These are phyloP conservation scores for Myxozyma monticola DNA, from an alignment of 805 yeast genomes.

Conservation along the genomic window DNA sequence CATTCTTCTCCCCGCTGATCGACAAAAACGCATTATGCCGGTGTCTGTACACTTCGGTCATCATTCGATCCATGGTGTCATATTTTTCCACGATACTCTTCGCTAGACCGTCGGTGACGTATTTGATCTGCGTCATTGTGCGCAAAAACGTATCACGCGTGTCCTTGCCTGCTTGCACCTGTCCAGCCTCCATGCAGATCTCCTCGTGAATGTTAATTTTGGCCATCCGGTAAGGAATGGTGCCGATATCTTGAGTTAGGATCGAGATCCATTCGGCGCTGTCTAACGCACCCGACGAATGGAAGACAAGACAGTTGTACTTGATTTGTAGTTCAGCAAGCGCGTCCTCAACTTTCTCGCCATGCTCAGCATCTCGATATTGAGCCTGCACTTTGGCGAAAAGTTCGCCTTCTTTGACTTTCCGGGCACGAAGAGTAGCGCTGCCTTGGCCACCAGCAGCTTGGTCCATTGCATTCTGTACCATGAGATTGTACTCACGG, in stretches of 20 bases:
- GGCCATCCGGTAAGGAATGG: slow-evolving; percentile 24
- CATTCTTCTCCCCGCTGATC: neutral
- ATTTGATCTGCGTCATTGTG: slow-evolving; percentile 18
- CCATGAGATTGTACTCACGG: slow-evolving; percentile 19
- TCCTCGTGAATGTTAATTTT: slow-evolving; percentile 14
- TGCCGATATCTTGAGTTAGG: slow-evolving; percentile 28
- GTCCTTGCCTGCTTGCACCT: slow-evolving; percentile 19
- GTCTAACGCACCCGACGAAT: slow-evolving; percentile 16
- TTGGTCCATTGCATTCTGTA: slow-evolving; percentile 16
- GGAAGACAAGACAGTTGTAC: slow-evolving; percentile 17
- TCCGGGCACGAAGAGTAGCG: neutral
- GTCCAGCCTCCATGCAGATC: slow-evolving; percentile 28
- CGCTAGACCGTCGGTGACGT: slow-evolving; percentile 23
- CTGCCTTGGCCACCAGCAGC: slow-evolving; percentile 1
- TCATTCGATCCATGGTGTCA: slow-evolving; percentile 15
- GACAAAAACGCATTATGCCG: slow-evolving; percentile 15
- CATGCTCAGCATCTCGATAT: neutral
- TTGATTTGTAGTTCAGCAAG: slow-evolving; percentile 21
- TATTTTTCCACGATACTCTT: slow-evolving; percentile 10
- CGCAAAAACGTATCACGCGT: slow-evolving; percentile 13
- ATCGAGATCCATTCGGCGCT: slow-evolving; percentile 29
- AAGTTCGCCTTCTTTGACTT: slow-evolving; percentile 3
- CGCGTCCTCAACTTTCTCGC: slow-evolving; percentile 20
- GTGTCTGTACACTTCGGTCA: slow-evolving; percentile 1
- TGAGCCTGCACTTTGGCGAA: neutral